Evolutionary conservation across 495 filamentous ascomycete species (phyloP), one percentile per base, ranked within the genome.

Genomic region (Neurospora sp.): DNA sequence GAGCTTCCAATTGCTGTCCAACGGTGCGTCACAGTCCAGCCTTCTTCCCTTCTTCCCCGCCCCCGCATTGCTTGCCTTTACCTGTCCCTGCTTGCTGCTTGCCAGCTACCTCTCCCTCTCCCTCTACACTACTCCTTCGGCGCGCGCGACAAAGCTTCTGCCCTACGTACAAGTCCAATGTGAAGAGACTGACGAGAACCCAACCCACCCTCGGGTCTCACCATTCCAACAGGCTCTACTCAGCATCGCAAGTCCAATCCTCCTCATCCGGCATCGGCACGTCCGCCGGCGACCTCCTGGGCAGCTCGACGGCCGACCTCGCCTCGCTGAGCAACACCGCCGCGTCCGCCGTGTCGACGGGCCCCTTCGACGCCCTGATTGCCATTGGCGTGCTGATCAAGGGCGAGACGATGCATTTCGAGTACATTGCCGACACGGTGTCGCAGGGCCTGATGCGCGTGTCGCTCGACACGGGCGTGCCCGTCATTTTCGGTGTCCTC

Each of bases 341-440:
- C 10, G 69, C 78, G 4, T 72, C 76, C 59, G 46, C 84, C 1
- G 76, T 83, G 10, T 75, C 83, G 0, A 86, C 83, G 71, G 85
- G 87, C 20, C 90, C 93, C 10, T 98, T 98, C 80, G 94, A 98
- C 79, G 94, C 96, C 44, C 88, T 98, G 69, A 93, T 99, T 73
- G 94, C 96, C 72, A 94, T 99, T 76, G 96, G 96, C 69, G 94
- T 97, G 48, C 88, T 99, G 38, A 97, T 99, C 82, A 99, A 99
- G 85, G 96, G 96, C 76, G 92, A 96, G 79, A 99, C 96, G 20
- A 97, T 97, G 92, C 96, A 99, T 81, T 98, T 98, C 77, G 94
- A 99, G 82, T 97, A 98, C 81, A 98, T 98, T 73, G 86, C 94
- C n/a, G 94, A 97, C 74, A 90, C 92, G 44, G 93, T 95, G 27